phyloP scores from a whole-genome alignment of 768 basidiomycete species.

The Suillus americanus region DNA sequence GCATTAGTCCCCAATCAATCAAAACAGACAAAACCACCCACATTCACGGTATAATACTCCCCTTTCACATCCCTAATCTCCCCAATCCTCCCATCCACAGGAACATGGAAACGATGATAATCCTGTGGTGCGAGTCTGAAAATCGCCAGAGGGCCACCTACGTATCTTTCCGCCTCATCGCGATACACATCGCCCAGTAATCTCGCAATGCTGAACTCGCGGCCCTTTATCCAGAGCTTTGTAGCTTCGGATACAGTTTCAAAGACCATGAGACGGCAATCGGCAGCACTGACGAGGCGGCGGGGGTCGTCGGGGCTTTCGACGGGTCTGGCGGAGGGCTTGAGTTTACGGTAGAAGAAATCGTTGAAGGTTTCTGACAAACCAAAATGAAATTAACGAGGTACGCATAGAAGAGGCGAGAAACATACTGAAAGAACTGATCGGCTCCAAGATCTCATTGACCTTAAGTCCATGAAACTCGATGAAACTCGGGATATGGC shows the following conservation, averaged over 20 bases:
- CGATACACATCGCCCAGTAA: slow-evolving; percentile 81
- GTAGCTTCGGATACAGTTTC: slow-evolving; percentile 85
- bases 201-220: slow-evolving; percentile 81
- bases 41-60: slow-evolving; percentile 96
- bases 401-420: slow-evolving; percentile 6
- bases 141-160: slow-evolving; percentile 82
- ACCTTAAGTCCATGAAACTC: slow-evolving; percentile 85
- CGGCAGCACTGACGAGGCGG: slow-evolving; percentile 85
- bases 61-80: slow-evolving; percentile 81
- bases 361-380: slow-evolving; percentile 83
- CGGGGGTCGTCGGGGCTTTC: slow-evolving; percentile 71
- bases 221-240: slow-evolving; percentile 93
- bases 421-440: slow-evolving; percentile 76
- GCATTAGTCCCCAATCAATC: background rate
- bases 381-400: background rate
- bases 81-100: slow-evolving; percentile 84
- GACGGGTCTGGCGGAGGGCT: slow-evolving; percentile 74
- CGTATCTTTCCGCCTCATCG: slow-evolving; percentile 65
- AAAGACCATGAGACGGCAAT: slow-evolving; percentile 96
- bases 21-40: slow-evolving; percentile 32
- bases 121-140: slow-evolving; percentile 94
- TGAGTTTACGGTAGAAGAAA: slow-evolving; percentile 91
- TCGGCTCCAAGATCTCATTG: slow-evolving; percentile 79
- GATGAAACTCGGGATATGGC: slow-evolving; percentile 86
- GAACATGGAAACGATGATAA: slow-evolving; percentile 91